Conservation (phyloP, 208 protist genomes). For the Leishmania major region DNA sequence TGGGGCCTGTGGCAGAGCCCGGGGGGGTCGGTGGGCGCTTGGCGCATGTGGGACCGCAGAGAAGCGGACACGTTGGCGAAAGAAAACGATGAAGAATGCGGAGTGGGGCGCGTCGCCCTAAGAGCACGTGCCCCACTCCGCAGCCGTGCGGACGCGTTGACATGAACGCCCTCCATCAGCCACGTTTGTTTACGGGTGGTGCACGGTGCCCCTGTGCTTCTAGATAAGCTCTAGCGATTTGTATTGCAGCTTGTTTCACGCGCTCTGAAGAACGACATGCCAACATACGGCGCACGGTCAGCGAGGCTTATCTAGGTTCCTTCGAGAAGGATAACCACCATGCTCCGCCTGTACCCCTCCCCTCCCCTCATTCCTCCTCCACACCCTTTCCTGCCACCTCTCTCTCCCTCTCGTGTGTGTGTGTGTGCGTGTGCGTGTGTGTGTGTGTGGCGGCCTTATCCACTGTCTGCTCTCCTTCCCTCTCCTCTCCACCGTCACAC, state of each 20-base stretch:
- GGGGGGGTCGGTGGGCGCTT: neutral
- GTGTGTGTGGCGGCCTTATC: neutral
- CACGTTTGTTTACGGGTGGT: neutral
- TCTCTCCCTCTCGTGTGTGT: neutral
- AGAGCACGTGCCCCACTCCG: neutral
- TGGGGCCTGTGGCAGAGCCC: neutral
- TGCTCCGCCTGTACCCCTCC: neutral
- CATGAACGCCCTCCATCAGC: neutral
- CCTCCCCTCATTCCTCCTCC: neutral
- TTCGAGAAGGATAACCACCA: neutral
- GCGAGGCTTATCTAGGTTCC: neutral
- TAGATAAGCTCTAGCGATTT: neutral
- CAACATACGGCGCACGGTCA: neutral
- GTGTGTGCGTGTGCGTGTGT: neutral
- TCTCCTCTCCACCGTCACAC: neutral
- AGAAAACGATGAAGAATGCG: neutral
- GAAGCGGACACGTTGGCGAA: neutral
- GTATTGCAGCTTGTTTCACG: neutral
- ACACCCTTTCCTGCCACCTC: neutral
- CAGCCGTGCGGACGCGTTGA: neutral
- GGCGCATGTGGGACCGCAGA: neutral
- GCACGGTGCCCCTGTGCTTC: neutral
- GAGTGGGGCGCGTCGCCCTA: neutral
- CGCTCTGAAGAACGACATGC: neutral
- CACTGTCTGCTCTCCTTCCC: neutral